Base-by-base conservation (phyloP, 768 basidiomycete genomes). In the Leccinum sublutescens region DNA sequence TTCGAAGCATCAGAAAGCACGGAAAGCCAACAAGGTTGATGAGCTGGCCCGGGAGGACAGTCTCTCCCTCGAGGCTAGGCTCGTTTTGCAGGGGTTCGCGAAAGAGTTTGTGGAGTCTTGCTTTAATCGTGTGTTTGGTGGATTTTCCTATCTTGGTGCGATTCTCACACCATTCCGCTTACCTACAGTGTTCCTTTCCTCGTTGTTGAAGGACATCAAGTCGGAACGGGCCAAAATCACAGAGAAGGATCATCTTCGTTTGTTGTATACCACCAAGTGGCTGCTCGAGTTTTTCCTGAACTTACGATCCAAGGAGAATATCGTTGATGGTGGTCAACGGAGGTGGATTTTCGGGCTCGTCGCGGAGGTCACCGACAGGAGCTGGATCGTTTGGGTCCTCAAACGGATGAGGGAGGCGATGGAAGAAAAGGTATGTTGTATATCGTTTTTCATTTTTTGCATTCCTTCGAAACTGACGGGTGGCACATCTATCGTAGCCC, bases 211-310 rank as follows among this genome's bases (percentile, higher is more conserved):
- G 74, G 97, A 98, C 69, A 98, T 99, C 71, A 86, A 89, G 59
- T 91, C 91, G 60, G 93, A 98, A 74, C 82, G 95, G 49, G 82
- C 89, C 55, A 95, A 95, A 74, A 86, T 99, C 62, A 88, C 88
- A n/a, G 94, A 97, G 68, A 93, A 94, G 66, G 97, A 98, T 71
- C 89, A 95, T 68, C 82, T 95, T 56, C 87, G 97, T 7, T 79
- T 97, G 25, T 80, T 98, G 45, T 93, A 85, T 71, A 82, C 97
- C 45, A 84, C 89, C 5, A 89, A 92, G 58, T 98, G 96, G 89
- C 89, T 96, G 68, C 82, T 97, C 38, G 88, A 95, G 61, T 96
- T 92, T 78, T 95, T 98, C 75, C 81, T 95, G 11, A 68, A 75
- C 51, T 65, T 78, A 10, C 76, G 81, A 29, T 64, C 73, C 25